Base-by-base conservation (phyloP, 257 asterid species). In the Plantago ovata region DNA sequence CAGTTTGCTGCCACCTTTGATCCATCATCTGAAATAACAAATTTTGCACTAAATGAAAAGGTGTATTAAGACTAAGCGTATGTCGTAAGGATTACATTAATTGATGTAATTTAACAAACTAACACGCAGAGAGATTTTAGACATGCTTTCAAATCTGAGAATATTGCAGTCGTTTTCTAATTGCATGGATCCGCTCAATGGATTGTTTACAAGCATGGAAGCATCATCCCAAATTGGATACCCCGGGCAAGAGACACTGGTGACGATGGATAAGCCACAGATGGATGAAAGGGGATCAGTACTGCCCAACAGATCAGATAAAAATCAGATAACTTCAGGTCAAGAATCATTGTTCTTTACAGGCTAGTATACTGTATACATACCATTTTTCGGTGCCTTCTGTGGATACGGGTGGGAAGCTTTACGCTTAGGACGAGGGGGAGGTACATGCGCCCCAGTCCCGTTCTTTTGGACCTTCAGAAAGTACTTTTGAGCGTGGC, bases 361-460 rank as follows among this genome's bases (percentile, higher is more conserved):
- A 60, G 63, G 67, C 39, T 16, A 28, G 36, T 28, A 28, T 6
- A 28, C 13, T 45, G 38, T 33, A 44, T 41, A 63, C 87, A 53
- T 28, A 91, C 98, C 96, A 69, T 81, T 83, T 83, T 85, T 85
- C 13, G 84, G 79, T 47, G 96, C 96, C 81, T 91, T 91, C 65
- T 91, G 98, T 3, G 98, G 96, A 73, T 92, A 92, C 36, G 98
- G 95, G 78, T 92, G 98, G 74, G 94, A 63, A 23, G 98, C 93
- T 88, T 92, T 92, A 57, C 98, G 94, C 84, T 91, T 91, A 11
- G 98, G 98, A 58, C 96, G 98, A 67, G 98, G 98, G 38, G 98
- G 98, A 45, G 98, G 98, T 41, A 92, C 94, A 56, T 92, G 96
- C 38, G 98, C 96, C 23, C 57, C 69, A 50, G 96, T 70, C 66